Conservation (phyloP, 352 stramenopile species). For the Globisporangium iwayamae region DNA sequence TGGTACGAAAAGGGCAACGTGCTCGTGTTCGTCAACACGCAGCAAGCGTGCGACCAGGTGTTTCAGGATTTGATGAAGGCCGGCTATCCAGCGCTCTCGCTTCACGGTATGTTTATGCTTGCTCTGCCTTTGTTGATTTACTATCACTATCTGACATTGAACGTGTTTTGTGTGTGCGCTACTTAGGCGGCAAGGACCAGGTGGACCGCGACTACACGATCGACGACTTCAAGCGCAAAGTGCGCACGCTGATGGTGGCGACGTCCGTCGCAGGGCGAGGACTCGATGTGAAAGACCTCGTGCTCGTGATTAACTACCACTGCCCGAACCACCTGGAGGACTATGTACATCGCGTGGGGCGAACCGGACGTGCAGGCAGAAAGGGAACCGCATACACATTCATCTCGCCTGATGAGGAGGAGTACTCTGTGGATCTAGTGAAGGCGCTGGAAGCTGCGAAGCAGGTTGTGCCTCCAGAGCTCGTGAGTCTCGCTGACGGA, state of each 20-base stretch:
- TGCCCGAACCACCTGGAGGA: conserved; percentile 99
- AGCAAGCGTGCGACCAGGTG: conserved; percentile 95
- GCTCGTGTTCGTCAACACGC: conserved; percentile 99
- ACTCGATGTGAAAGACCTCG: conserved; percentile 97
- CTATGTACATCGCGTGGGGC: conserved; percentile 98
- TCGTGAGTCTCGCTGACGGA: conserved; percentile 89
- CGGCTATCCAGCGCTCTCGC: conserved; percentile 94
- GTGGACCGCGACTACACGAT: conserved; percentile 99
- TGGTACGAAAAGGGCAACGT: conserved; percentile 97
- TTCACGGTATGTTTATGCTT: conserved; percentile 84
- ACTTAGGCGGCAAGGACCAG: conserved; percentile 96
- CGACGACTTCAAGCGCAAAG: conserved; percentile 97
- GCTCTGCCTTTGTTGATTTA: neutral
- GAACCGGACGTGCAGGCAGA: conserved; percentile 93
- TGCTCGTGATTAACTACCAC: conserved; percentile 99
- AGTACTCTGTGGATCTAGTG: conserved; percentile 97
- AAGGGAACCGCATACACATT: conserved; percentile 99
- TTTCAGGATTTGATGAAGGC: conserved; percentile 96
- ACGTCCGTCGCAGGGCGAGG: conserved; percentile 97
- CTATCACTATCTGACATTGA: neutral
- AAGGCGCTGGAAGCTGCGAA: conserved; percentile 92
- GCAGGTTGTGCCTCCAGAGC: conserved; percentile 75
- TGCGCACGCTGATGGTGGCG: conserved; percentile 91
- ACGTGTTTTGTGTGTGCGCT: conserved; percentile 10
- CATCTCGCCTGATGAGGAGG: conserved; percentile 95